Percentiles rank a stretch among this genome's conserved stretches.
Evolutionary conservation across 208 protist species (phyloP).

Genomic region (Trichomonas tenax): DNA sequence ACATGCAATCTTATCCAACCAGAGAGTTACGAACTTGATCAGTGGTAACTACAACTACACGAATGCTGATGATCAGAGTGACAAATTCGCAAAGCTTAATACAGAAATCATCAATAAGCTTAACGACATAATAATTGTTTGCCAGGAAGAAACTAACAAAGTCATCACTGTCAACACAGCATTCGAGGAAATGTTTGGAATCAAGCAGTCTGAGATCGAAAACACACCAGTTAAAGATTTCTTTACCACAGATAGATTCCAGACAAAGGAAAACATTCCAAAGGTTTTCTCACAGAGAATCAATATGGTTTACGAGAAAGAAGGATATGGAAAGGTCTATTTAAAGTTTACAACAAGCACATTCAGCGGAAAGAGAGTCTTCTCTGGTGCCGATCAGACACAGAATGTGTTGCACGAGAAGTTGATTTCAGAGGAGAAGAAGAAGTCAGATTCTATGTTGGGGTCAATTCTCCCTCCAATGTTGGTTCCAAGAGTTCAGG

Average conservation of each 20-base stretch:
- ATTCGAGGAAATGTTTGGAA: not conserved
- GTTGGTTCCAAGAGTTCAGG: not conserved
- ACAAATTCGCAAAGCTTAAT: not conserved
- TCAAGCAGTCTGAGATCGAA: not conserved
- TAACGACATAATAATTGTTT: not conserved
- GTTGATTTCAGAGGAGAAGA: not conserved
- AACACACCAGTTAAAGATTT: not conserved
- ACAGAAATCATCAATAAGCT: not conserved
- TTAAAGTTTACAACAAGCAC: not conserved
- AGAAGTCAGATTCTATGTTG: not conserved
- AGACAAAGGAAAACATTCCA: not conserved
- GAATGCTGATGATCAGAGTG: not conserved
- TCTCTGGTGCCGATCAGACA: not conserved
- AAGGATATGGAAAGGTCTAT: not conserved
- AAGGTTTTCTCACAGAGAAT: not conserved
- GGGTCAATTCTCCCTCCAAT: not conserved
- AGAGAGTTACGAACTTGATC: not conserved
- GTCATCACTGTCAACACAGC: not conserved
- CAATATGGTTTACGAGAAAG: not conserved
- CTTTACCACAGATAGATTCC: not conserved
- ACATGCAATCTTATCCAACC: not conserved
- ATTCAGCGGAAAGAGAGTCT: not conserved
- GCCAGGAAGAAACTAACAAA: not conserved
- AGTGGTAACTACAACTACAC: not conserved
- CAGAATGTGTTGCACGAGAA: not conserved